These are phyloP conservation scores for Oehlia diaphana DNA, from an alignment of 192 early-diverging fungal species.

Conservation along the genomic window DNA sequence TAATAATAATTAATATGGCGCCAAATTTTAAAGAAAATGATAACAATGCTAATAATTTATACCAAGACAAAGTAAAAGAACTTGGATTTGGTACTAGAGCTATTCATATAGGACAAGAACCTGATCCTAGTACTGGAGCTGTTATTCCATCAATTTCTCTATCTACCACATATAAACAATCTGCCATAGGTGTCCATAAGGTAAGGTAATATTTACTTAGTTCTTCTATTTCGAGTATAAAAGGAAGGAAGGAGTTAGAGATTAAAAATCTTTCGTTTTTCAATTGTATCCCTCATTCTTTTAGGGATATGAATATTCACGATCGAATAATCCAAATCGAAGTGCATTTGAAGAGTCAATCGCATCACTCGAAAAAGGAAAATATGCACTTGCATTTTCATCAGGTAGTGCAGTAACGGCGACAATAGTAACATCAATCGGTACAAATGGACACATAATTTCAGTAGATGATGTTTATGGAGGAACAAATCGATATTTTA, in stretches of 20 bases:
- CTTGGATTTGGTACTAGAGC: slow-evolving; percentile 87
- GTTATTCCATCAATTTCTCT: slow-evolving; percentile 95
- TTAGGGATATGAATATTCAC: slow-evolving; percentile 77
- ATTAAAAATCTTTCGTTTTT: neutral
- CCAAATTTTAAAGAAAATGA: slow-evolving; percentile 3
- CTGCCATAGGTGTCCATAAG: slow-evolving; percentile 86
- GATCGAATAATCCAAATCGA: slow-evolving; percentile 80
- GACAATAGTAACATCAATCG: slow-evolving; percentile 70
- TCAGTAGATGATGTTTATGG: slow-evolving; percentile 91
- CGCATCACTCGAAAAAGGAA: slow-evolving; percentile 87
- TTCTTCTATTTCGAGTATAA: neutral
- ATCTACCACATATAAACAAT: slow-evolving; percentile 96
- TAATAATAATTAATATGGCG: neutral
- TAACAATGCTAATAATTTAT: neutral
- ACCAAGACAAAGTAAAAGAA: neutral
- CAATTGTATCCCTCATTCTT: neutral
- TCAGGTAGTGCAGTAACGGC: slow-evolving; percentile 87
- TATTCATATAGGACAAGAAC: slow-evolving; percentile 89
- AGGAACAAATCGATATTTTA: slow-evolving; percentile 87
- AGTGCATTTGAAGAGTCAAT: slow-evolving; percentile 80
- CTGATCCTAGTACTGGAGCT: slow-evolving; percentile 92
- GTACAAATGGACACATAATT: slow-evolving; percentile 72
- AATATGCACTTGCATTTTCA: slow-evolving; percentile 82
- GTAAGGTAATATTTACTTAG: slow-evolving; percentile 34
- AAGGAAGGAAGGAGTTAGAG: neutral